Evolutionary conservation across 2,329 filamentous ascomycete genomes (phyloP).

Genomic region (Beauveria medogensis): DNA sequence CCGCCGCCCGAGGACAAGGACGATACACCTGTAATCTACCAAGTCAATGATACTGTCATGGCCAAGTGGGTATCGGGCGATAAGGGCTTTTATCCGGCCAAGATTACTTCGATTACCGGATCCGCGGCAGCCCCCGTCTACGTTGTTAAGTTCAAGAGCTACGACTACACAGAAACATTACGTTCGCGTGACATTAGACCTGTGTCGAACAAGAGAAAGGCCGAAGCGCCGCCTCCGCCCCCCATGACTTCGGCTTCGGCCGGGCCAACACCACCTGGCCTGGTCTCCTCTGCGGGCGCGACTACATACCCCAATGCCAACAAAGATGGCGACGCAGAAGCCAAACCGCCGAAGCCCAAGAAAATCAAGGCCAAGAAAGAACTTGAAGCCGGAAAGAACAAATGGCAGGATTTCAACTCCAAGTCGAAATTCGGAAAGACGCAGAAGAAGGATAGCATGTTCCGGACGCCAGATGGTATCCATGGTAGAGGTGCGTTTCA

Average conservation of each 20-base stretch:
- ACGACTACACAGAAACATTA: slow-evolving; percentile 75
- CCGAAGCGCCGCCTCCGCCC: slow-evolving; percentile 60
- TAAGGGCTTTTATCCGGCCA: slow-evolving; percentile 81
- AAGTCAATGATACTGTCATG: slow-evolving; percentile 82
- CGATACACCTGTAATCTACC: slow-evolving; percentile 52
- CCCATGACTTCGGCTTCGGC: slow-evolving; percentile 22
- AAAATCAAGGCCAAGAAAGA: slow-evolving; percentile 88
- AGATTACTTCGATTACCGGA: slow-evolving; percentile 89
- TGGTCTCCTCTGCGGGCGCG: slow-evolving; percentile 48
- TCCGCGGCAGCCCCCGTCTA: slow-evolving; percentile 88
- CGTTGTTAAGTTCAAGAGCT: slow-evolving; percentile 90
- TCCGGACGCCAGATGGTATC: slow-evolving; percentile 80
- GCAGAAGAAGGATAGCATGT: slow-evolving; percentile 91
- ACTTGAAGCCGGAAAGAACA: slow-evolving; percentile 81
- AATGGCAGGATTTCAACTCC: slow-evolving; percentile 87
- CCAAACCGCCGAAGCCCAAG: slow-evolving; percentile 71
- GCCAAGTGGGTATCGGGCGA: slow-evolving; percentile 90
- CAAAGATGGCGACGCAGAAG: slow-evolving; percentile 51
- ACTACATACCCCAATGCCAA: slow-evolving; percentile 55
- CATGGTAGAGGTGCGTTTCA: slow-evolving; percentile 66
- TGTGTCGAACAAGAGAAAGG: slow-evolving; percentile 74
- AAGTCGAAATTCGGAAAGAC: slow-evolving; percentile 64
- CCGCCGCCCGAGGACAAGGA: slow-evolving; percentile 42
- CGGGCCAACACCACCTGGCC: slow-evolving; percentile 26
- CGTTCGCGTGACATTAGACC: slow-evolving; percentile 78